Percentiles rank a stretch among this genome's conserved stretches.
These are phyloP conservation scores for Rhododendron mucronatum DNA, from an alignment of 148 eudicot species.

Conservation along the genomic window DNA sequence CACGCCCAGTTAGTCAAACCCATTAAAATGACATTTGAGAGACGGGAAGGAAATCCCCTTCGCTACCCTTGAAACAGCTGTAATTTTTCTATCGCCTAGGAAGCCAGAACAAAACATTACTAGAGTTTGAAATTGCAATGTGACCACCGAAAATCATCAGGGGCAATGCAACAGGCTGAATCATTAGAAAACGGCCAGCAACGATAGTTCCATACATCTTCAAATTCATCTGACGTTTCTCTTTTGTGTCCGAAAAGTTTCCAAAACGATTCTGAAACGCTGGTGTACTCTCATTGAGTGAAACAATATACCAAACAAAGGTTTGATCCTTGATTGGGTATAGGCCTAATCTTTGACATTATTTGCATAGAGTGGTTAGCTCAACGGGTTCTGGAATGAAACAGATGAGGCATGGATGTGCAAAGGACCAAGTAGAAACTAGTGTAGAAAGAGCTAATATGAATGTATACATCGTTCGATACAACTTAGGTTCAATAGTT, in stretches of 20 bases:
- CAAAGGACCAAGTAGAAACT: background rate
- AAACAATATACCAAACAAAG: background rate
- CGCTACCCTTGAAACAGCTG: background rate
- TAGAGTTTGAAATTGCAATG: too few species aligned
- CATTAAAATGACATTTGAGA: background rate
- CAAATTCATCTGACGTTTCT: background rate
- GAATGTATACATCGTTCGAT: background rate
- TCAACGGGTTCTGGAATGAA: background rate
- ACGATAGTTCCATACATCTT: background rate
- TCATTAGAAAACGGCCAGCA: background rate
- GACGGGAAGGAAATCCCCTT: background rate
- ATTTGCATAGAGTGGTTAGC: background rate
- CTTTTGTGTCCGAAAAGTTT: background rate
- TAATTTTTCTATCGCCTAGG: too few species aligned
- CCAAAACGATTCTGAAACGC: background rate
- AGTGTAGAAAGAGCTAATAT: background rate
- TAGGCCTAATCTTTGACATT: background rate
- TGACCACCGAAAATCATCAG: background rate
- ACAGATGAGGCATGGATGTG: background rate
- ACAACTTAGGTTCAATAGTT: background rate
- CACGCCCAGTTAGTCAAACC: background rate
- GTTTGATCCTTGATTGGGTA: background rate
- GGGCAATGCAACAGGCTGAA: background rate
- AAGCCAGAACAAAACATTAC: background rate
- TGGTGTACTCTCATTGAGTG: background rate